phyloP scores from a whole-genome alignment of 2,329 filamentous ascomycete species.

The Claviceps pazoutovae region DNA sequence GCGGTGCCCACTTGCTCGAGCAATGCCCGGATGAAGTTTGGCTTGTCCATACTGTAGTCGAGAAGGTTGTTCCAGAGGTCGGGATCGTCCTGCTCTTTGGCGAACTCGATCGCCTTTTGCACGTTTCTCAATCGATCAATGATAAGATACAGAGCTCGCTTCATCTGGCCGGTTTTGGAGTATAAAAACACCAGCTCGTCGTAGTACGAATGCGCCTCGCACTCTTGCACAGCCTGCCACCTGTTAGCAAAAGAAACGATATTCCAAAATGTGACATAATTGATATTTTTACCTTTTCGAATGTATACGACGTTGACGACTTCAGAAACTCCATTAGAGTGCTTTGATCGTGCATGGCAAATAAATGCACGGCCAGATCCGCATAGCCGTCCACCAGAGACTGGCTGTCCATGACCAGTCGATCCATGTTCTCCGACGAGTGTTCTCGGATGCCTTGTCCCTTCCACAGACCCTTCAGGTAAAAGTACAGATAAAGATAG shows the following conservation, averaged over 20 bases:
- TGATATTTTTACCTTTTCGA: constrained; percentile 47
- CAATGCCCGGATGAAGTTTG: constrained; percentile 79
- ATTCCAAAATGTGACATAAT: background rate
- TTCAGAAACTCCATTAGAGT: constrained; percentile 81
- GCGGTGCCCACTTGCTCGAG: constrained; percentile 89
- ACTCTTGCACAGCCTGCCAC: constrained; percentile 53
- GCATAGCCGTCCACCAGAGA: constrained; percentile 74
- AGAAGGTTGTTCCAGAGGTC: constrained; percentile 93
- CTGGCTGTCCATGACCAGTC: constrained; percentile 43
- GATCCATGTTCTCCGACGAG: constrained; percentile 38
- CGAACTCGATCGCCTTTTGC: constrained; percentile 83
- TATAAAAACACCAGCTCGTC: constrained; percentile 92
- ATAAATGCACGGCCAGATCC: constrained; percentile 73
- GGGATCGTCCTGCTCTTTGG: constrained; percentile 80
- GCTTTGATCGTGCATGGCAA: constrained; percentile 67
- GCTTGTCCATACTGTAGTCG: constrained; percentile 95
- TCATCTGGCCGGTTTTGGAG: constrained; percentile 88
- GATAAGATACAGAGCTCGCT: constrained; percentile 81
- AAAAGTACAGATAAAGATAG: constrained; percentile 77
- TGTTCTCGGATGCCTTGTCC: constrained; percentile 51
- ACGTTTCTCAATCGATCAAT: constrained; percentile 89
- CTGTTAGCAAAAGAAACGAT: constrained; percentile 7
- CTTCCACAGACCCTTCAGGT: constrained; percentile 74
- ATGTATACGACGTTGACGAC: constrained; percentile 73
- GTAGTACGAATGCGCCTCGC: constrained; percentile 67